These are phyloP conservation scores for Triticum urartu DNA, from an alignment of 176 grass and related monocot species.

Conservation along the genomic window DNA sequence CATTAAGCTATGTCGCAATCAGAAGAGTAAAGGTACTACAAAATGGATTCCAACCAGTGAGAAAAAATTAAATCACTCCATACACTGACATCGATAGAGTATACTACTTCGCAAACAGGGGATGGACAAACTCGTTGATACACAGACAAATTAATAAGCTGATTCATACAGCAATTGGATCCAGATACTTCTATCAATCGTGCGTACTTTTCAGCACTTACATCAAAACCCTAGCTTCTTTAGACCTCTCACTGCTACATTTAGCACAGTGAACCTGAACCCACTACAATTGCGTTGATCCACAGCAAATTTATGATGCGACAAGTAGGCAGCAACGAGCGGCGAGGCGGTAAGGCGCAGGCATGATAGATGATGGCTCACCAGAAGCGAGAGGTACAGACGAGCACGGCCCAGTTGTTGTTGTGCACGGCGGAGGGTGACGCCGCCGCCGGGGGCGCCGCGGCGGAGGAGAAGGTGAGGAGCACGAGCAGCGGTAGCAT, in stretches of 20 bases:
- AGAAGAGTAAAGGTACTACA: not conserved
- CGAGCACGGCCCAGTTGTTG: conserved; percentile 97
- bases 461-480: not conserved
- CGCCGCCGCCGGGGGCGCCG: not conserved
- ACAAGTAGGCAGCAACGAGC: conserved; percentile 8
- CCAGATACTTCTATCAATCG: not conserved
- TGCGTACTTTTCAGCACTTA: not conserved
- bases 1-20: not conserved
- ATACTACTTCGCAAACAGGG: not conserved
- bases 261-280: not conserved
- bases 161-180: not conserved
- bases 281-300: not conserved
- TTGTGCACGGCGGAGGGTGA: conserved; percentile 71
- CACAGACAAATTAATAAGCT: not conserved
- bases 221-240: not conserved
- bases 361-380: conserved; percentile 22
- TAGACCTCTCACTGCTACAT: not conserved
- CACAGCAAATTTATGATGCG: not conserved
- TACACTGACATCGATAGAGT: not conserved
- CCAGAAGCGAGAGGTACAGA: conserved; percentile 97
- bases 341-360: not conserved
- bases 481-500: not conserved
- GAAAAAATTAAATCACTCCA: not conserved
- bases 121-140: not conserved
- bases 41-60: not conserved